Base-by-base conservation (phyloP, 345 rosid genomes). In the Euphorbia pulcherrima region DNA sequence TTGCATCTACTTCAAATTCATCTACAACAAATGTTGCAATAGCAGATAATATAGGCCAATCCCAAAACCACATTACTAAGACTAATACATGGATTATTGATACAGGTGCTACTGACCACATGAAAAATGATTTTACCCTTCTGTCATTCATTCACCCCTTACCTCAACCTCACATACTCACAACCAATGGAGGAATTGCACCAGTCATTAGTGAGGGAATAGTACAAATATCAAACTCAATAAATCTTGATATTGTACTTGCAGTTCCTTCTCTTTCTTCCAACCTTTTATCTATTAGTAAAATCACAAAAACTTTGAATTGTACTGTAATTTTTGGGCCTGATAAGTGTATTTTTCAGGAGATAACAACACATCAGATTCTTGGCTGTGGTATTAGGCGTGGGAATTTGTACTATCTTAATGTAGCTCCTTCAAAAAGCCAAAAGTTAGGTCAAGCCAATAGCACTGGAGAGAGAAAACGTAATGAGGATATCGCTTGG, bases 21-120 rank as follows among this genome's bases (percentile, higher is more conserved):
- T 3, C 7, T 58, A 8, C 40, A 12, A 8, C 57, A 27, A 8
- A 64, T 29, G 40, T 64, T 28, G n/a, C n/a, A 24, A n/a, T 2
- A 6, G 29, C 2, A 6, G 28, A 61, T 18, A 55, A 66, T 6
- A 1, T 16, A 10, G 27, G 33, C 54, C 1, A 35, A 24, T 39
- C 30, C 8, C 11, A 23, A 0, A 23, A 26, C 0, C 13, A 21
- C 24, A 17, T 37, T 35, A 1, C 33, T 66, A 35, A 0, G 60
- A 24, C 53, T 52, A 21, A 4, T 66, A 21, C 37, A 41, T 66
- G 50, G 60, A 66, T 66, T 21, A 66, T 66, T 66, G 60, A 51
- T 65, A 52, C 68, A 29, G 24, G 24, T 64, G 68, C 68, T 0
- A 26, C 16, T 9, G 24, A 51, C 2, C 35, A 66, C 12, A 66